Percentiles rank a stretch among this genome's conserved stretches.
Evolutionary conservation across 1,284 basidiomycete genomes (phyloP).

Genomic region (Naganishia sp.): DNA sequence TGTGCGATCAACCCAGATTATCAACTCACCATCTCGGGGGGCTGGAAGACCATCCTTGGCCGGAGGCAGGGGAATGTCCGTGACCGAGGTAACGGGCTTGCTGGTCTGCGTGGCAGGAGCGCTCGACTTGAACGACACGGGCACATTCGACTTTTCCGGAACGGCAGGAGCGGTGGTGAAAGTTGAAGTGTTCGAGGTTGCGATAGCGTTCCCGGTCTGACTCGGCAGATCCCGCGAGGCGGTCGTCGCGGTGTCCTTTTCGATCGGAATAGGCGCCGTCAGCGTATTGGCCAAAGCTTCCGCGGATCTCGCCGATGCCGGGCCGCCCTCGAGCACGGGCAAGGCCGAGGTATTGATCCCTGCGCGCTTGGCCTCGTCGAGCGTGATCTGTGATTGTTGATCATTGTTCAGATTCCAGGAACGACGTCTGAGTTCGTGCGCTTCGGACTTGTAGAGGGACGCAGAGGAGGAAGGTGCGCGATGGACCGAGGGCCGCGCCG

Average conservation of each 20-base stretch:
- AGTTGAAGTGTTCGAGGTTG: neutral
- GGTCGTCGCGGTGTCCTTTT: slow-evolving; percentile 1
- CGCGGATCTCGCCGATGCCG: slow-evolving; percentile 2
- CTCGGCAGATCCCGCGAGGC: neutral
- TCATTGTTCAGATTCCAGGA: slow-evolving; percentile 25
- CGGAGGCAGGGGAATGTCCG: slow-evolving; percentile 23
- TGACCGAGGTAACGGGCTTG: slow-evolving; percentile 8
- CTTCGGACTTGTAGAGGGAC: slow-evolving; percentile 14
- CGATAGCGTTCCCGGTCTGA: neutral
- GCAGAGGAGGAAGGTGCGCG: slow-evolving; percentile 23
- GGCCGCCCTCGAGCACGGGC: slow-evolving; percentile 17
- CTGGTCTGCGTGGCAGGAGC: slow-evolving; percentile 2
- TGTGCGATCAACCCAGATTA: neutral
- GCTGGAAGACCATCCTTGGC: slow-evolving; percentile 26
- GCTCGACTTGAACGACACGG: neutral
- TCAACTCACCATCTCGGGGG: slow-evolving; percentile 10
- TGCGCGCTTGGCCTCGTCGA: slow-evolving; percentile 48
- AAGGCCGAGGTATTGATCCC: slow-evolving; percentile 45
- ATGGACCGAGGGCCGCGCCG: neutral
- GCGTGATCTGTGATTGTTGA: slow-evolving; percentile 36
- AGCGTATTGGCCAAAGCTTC: slow-evolving; percentile 18
- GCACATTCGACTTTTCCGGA: slow-evolving; percentile 4
- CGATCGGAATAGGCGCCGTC: slow-evolving; percentile 11
- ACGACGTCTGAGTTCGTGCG: slow-evolving; percentile 28
- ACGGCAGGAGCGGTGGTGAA: neutral